phyloP scores from a whole-genome alignment of 2,329 filamentous ascomycete genomes.

The Aspergillus piperis region DNA sequence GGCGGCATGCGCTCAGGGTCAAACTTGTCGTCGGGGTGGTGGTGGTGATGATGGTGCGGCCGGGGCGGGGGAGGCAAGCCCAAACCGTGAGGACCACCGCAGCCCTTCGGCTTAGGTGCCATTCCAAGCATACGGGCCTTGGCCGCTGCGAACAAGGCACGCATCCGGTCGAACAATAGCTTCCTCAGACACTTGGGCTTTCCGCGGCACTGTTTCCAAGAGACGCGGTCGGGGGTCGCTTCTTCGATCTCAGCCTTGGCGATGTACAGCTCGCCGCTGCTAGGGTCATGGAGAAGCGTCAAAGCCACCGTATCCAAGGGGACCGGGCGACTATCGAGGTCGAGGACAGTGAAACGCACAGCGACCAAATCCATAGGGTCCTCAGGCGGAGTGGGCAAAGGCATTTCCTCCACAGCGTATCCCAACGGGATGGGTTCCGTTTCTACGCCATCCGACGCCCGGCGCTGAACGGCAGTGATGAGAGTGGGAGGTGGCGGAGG shows the following conservation, averaged over 20 bases:
- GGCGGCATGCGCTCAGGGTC: constrained; percentile 12
- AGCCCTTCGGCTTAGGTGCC: constrained; percentile 31
- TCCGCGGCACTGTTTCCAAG: constrained; percentile 47
- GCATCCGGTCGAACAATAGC: constrained; percentile 44
- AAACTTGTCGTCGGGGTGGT: constrained; percentile 8
- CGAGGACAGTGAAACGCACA: constrained; percentile 49
- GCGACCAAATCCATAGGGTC: constrained; percentile 38
- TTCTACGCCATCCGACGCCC: constrained; percentile 38
- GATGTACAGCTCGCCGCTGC: constrained; percentile 39
- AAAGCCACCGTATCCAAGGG: constrained; percentile 48
- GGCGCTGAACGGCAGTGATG: constrained; percentile 38
- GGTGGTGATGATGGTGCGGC: constrained; percentile 14
- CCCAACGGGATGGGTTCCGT: constrained; percentile 43
- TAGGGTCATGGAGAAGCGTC: constrained; percentile 38
- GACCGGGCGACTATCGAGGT: constrained; percentile 45
- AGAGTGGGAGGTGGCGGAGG: constrained; percentile 34
- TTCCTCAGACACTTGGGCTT: constrained; percentile 41
- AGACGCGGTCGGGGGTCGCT: constrained; percentile 37
- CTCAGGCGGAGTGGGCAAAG: constrained; percentile 31
- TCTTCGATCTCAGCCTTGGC: constrained; percentile 41
- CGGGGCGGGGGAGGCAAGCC: constrained; percentile 14
- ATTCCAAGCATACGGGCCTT: constrained; percentile 39
- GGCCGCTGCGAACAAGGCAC: constrained; percentile 39
- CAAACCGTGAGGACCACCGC: constrained; percentile 29
- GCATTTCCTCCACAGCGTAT: constrained; percentile 46